Evolutionary conservation across 352 stramenopile species (phyloP).

Genomic region (Blastocystis hominis): DNA sequence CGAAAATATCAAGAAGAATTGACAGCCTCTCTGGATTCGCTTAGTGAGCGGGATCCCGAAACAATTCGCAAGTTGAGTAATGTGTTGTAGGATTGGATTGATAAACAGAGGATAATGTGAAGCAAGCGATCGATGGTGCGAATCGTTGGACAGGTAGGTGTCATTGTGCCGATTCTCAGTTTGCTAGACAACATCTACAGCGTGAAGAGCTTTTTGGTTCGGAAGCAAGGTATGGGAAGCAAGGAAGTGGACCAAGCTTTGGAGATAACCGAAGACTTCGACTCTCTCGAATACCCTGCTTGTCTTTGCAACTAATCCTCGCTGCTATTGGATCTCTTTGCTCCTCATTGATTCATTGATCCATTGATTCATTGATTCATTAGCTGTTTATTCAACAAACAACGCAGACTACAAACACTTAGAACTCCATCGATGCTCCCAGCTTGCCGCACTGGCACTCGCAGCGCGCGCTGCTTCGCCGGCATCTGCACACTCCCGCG

Average conservation of each 20-base stretch:
- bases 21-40: background rate
- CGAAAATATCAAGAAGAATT: conserved; percentile 14
- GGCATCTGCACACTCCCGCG: background rate
- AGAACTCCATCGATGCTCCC: background rate
- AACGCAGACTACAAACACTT: background rate
- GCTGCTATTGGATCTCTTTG: background rate
- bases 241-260: conserved; percentile 48
- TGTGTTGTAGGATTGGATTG: background rate
- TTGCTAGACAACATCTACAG: conserved; percentile 40
- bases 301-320: background rate
- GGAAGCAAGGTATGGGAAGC: conserved; percentile 15
- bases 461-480: background rate
- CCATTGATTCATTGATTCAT: too few relatives aligned
- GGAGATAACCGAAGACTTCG: conserved; percentile 38
- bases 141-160: conserved; percentile 45
- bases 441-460: conserved; percentile 2
- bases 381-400: too few relatives aligned
- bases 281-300: conserved; percentile 3
- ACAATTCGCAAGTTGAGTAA: conserved; percentile 38
- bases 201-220: conserved; percentile 45
- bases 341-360: too few relatives aligned
- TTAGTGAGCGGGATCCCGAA: conserved; percentile 37
- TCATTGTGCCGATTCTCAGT: background rate
- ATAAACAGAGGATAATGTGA: conserved; percentile 37
- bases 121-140: conserved; percentile 29